Evolutionary conservation across 2,329 filamentous ascomycete genomes (phyloP).

Genomic region (Fusarium xylarioides): DNA sequence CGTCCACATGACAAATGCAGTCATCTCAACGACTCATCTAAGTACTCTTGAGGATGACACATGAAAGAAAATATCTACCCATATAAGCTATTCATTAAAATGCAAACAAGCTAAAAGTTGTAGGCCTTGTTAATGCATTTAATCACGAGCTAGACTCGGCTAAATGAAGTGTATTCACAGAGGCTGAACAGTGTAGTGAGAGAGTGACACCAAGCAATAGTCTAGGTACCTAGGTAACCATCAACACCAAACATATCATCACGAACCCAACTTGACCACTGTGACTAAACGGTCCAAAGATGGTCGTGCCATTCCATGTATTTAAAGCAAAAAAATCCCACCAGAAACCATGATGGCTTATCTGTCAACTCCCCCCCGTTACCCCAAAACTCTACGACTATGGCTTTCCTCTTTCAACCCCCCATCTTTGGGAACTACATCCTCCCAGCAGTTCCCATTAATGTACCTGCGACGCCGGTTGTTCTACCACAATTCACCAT

Average conservation of each 20-base stretch:
- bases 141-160: neutral
- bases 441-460: neutral
- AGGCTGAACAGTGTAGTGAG: neutral
- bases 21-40: neutral
- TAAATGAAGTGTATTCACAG: neutral
- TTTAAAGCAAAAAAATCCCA: neutral
- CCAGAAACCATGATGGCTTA: neutral
- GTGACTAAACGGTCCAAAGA: neutral
- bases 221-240: neutral
- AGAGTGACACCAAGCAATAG: neutral
- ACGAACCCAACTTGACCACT: neutral
- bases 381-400: slow-evolving; percentile 3
- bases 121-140: neutral
- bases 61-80: neutral
- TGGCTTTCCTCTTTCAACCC: slow-evolving; percentile 42
- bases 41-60: too few species aligned
- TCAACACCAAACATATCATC: slow-evolving; percentile 15
- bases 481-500: neutral
- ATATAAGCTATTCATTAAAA: neutral
- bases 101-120: neutral
- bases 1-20: neutral
- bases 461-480: neutral
- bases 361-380: neutral
- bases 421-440: slow-evolving; percentile 34
- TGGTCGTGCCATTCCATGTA: neutral